Percentiles rank a stretch among this genome's conserved stretches.
These are phyloP conservation scores for Mortierella hygrophila DNA, from an alignment of 192 early-diverging fungal genomes.

Conservation along the genomic window DNA sequence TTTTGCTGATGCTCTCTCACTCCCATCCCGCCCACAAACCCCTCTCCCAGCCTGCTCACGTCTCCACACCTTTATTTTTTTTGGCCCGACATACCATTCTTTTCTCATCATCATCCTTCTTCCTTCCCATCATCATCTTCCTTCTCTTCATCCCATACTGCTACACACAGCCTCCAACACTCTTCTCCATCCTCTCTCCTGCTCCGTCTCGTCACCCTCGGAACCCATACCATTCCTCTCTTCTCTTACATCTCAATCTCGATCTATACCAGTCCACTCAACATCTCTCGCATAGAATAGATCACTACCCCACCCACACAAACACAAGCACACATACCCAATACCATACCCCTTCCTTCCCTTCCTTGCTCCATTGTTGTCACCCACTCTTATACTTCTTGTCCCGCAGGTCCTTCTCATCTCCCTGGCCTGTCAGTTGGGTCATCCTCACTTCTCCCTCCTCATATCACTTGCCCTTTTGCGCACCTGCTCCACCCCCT, in stretches of 20 bases:
- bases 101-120: neutral
- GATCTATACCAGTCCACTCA: constrained; percentile 13
- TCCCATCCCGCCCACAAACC: too few relatives aligned
- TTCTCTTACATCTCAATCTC: constrained; percentile 16
- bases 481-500: neutral
- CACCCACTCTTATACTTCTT: too few relatives aligned
- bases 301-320: neutral
- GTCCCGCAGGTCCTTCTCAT: too few relatives aligned
- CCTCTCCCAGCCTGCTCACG: neutral
- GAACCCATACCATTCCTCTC: neutral
- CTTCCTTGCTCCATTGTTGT: neutral
- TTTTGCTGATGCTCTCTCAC: neutral
- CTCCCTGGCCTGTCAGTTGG: neutral
- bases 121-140: constrained; percentile 3
- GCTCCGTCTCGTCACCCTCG: neutral
- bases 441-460: neutral
- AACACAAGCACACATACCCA: neutral
- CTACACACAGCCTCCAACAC: neutral
- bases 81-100: neutral
- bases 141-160: constrained; percentile 10
- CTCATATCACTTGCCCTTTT: neutral
- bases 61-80: neutral
- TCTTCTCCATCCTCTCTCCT: neutral
- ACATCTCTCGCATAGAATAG: neutral
- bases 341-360: neutral